Base-by-base conservation (phyloP, 2,329 filamentous ascomycete species). In the Davidsoniella eucalypti region DNA sequence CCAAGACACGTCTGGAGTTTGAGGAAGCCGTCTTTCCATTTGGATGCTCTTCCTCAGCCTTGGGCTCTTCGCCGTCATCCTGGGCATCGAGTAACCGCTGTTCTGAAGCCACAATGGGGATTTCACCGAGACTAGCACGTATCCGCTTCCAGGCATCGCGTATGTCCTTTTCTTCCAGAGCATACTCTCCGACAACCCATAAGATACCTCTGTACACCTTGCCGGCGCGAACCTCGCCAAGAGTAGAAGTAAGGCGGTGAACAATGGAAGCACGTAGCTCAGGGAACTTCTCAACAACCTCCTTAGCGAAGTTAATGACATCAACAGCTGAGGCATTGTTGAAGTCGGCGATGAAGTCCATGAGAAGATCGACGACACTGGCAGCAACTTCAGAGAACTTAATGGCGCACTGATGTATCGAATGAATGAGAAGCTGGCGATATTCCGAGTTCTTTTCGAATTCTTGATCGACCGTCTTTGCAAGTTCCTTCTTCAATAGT, bases 341-440 rank as follows among this genome's bases (percentile, higher is more conserved):
- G 64, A 96, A 95, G 64, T 98, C 92, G 47, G 85, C 87, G 60
- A 98, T 95, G 63, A 96, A 96, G 66, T 98, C 92, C 92, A 98
- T 98, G 49, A 98, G 75, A 42, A 95, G 76, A 56, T 92, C 92
- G 50, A 98, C 92, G 14, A 98, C 92, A 61, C 87, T 96, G 43
- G 90, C 85, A 23, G 92, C 92, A 55, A 98, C 90, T 66, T 98
- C 90, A 9, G 92, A 96, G 70, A 96, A 96, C 63, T 94, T 95
- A 72, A 98, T 96, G 58, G 92, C 92, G 65, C 92, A 96, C 64
- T 93, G 87, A 65, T 98, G 92, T 61, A 98, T 98, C 37, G 88
- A 87, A 65, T 95, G 87, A 57, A 98, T 96, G 54, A 98, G 75
- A 7, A 98, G 75, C 60, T 93, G 88, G 58, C 92, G 84, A 66